Evolutionary conservation across 257 asterid species (phyloP).

Genomic region (Rubia yunnanensis): DNA sequence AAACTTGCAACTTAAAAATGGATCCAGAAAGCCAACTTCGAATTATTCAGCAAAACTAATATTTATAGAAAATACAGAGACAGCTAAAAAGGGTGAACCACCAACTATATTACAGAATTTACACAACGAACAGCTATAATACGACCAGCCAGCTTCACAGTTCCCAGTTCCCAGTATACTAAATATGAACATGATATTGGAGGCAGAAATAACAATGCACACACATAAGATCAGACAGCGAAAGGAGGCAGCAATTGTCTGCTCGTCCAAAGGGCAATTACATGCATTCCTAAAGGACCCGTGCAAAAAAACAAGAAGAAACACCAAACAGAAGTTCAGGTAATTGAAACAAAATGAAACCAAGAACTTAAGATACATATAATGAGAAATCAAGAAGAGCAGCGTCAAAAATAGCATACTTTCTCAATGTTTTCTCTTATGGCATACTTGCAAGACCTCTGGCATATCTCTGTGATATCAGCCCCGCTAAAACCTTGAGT

Average conservation of each 20-base stretch:
- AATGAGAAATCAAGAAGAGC: neutral
- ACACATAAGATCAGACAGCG: too few relatives aligned
- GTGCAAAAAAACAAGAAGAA: neutral
- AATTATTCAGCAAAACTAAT: neutral
- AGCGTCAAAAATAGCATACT: conserved; percentile 22
- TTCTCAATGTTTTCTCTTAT: conserved; percentile 52
- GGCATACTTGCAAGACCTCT: conserved; percentile 53
- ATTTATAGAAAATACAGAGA: too few relatives aligned
- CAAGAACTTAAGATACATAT: neutral
- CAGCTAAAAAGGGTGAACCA: too few relatives aligned
- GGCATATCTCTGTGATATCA: conserved; percentile 50
- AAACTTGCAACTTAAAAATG: neutral
- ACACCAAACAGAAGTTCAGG: neutral
- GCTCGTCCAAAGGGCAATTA: neutral
- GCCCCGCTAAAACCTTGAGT: conserved; percentile 57
- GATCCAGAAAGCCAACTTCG: neutral
- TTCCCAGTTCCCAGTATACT: too few relatives aligned
- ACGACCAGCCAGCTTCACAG: too few relatives aligned
- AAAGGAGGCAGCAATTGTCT: neutral
- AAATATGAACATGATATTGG: too few relatives aligned
- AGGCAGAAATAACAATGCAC: too few relatives aligned
- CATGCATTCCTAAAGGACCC: neutral
- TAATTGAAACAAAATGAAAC: neutral
- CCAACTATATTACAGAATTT: too few relatives aligned
- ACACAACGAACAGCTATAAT: too few relatives aligned